phyloP scores from a whole-genome alignment of 345 rosid species.

The Populus euphratica region DNA sequence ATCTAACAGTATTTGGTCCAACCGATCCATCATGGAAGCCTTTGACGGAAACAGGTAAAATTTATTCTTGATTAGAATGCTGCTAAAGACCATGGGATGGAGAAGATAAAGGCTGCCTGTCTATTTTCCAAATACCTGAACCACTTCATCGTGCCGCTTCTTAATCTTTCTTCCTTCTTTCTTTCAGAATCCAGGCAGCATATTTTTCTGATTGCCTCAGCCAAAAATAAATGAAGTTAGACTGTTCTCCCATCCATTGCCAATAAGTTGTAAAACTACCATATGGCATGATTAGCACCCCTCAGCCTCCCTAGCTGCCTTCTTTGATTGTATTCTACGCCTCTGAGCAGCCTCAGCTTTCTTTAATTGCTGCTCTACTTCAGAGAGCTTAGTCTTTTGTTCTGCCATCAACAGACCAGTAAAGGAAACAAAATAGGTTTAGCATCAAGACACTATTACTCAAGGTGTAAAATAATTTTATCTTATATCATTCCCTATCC shows the following conservation, averaged over 20 bases:
- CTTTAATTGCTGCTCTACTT: conserved; percentile 24
- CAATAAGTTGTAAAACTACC: not conserved
- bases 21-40: conserved; percentile 5
- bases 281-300: not conserved
- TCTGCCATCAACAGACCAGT: conserved; percentile 12
- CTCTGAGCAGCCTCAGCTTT: conserved; percentile 27
- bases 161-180: conserved; percentile 29
- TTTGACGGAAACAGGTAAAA: conserved; percentile 8
- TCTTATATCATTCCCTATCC: not conserved
- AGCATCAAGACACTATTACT: not conserved
- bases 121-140: conserved; percentile 15
- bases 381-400: conserved; percentile 20
- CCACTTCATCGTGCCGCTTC: conserved; percentile 17
- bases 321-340: conserved; percentile 29
- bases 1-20: conserved; percentile 20
- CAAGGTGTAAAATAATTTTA: not conserved
- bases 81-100: not conserved
- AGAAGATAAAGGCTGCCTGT: not conserved
- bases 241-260: not conserved
- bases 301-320: conserved; percentile 35
- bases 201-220: conserved; percentile 32
- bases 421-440: not conserved
- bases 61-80: not conserved
- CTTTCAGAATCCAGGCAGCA: conserved; percentile 27
- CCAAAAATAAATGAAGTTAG: conserved; percentile 19